A percentile compares a stretch with the other conserved stretches of the same genome.
These are phyloP conservation scores for Cryoendolithus antarcticus DNA, from an alignment of 2,329 filamentous ascomycete species.

Conservation along the genomic window DNA sequence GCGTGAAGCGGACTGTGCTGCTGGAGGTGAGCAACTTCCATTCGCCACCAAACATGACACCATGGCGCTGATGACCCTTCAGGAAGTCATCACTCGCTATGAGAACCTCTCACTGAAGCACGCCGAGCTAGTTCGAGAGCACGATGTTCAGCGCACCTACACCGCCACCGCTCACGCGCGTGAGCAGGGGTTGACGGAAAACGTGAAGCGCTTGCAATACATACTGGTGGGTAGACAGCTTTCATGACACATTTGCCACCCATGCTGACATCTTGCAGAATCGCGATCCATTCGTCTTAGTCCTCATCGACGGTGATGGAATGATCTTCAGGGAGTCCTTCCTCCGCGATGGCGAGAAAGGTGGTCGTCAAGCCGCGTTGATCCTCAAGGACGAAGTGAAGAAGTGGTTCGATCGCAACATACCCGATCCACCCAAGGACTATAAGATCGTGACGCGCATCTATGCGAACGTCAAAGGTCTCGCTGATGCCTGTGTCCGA, in stretches of 20 bases:
- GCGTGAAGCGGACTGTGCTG: too few relatives aligned
- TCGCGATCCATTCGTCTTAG: conserved; percentile 45
- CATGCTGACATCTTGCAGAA: conserved; percentile 20
- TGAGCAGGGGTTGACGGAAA: conserved; percentile 8
- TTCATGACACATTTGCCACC: background rate
- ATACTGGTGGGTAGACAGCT: conserved; percentile 15
- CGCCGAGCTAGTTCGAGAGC: conserved; percentile 15
- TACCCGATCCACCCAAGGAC: conserved; percentile 22
- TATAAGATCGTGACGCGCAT: conserved; percentile 36
- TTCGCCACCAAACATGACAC: conserved; percentile 1
- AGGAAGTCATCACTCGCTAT: conserved; percentile 31
- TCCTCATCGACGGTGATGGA: conserved; percentile 51
- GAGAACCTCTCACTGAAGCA: conserved; percentile 24
- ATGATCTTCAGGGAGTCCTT: conserved; percentile 30
- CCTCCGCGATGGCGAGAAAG: conserved; percentile 30
- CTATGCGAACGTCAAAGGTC: conserved; percentile 33
- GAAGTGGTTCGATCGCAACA: conserved; percentile 25
- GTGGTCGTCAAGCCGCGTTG: conserved; percentile 43
- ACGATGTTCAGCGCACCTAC: conserved; percentile 15
- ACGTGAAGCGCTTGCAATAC: conserved; percentile 12
- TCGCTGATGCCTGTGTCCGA: conserved; percentile 29
- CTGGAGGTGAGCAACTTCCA: background rate
- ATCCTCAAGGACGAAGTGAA: conserved; percentile 39
- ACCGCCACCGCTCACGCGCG: conserved; percentile 12
- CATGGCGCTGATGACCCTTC: conserved; percentile 3